These are phyloP conservation scores for Plasmodium inui DNA, from an alignment of 169 alveolate species.

Conservation along the genomic window DNA sequence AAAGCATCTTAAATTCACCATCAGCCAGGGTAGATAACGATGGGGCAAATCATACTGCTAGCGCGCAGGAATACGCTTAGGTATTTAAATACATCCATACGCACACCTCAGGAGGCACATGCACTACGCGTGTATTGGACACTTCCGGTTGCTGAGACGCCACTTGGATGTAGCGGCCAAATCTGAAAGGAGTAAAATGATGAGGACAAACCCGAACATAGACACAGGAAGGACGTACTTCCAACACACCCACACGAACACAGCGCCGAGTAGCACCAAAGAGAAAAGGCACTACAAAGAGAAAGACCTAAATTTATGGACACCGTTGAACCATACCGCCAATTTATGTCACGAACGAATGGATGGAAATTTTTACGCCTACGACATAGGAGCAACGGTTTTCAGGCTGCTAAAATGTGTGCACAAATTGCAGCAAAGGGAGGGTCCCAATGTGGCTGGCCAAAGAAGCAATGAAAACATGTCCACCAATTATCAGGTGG, in stretches of 20 bases:
- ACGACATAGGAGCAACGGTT: constrained; percentile 35
- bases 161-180: background rate
- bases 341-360: constrained; percentile 55
- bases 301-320: constrained; percentile 38
- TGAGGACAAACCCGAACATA: constrained; percentile 9
- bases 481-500: constrained; percentile 7
- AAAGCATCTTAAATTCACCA: background rate
- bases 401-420: constrained; percentile 50
- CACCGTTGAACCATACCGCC: constrained; percentile 42
- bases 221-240: background rate
- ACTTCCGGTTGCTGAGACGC: background rate
- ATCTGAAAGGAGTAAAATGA: constrained; percentile 2
- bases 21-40: background rate
- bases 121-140: background rate
- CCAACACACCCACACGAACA: background rate
- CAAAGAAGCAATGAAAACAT: background rate
- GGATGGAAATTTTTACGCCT: constrained; percentile 30
- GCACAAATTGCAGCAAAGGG: constrained; percentile 43
- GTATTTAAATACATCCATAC: background rate
- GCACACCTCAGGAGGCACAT: background rate
- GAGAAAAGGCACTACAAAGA: constrained; percentile 8
- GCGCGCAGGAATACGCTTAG: background rate
- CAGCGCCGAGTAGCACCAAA: constrained; percentile 1
- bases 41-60: background rate
- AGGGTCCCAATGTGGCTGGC: background rate